Conservation (phyloP, 805 yeast genomes). For the Candida sphagnicola region DNA sequence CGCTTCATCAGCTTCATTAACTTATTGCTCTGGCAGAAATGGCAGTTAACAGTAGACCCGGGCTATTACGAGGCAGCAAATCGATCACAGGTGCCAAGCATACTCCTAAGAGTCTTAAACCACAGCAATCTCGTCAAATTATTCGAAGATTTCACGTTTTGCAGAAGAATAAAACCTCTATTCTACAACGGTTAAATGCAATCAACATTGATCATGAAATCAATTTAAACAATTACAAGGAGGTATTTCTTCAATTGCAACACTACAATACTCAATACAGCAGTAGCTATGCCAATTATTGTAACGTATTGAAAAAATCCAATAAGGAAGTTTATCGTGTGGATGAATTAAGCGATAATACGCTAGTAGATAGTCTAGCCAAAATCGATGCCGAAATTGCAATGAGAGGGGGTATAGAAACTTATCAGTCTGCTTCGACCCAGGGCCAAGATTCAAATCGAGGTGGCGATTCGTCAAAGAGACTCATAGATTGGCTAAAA, state of each 20-base stretch:
- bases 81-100: conserved; percentile 26
- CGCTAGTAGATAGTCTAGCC: conserved; percentile 35
- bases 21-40: conserved; percentile 2
- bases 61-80: conserved; percentile 25
- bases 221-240: conserved; percentile 14
- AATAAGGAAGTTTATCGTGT: conserved; percentile 14
- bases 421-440: conserved; percentile 81
- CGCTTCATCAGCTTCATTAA: not conserved
- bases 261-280: not conserved
- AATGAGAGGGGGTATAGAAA: conserved; percentile 69
- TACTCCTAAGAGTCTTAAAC: conserved; percentile 53
- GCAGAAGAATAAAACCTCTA: conserved; percentile 48
- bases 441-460: conserved; percentile 74
- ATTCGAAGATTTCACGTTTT: conserved; percentile 76
- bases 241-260: not conserved
- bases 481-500: conserved; percentile 69
- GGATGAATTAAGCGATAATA: conserved; percentile 12
- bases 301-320: not conserved
- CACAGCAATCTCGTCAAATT: conserved; percentile 65
- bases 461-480: conserved; percentile 91
- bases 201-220: conserved; percentile 17
- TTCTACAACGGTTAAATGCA: conserved; percentile 31
- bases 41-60: conserved; percentile 13
- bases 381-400: conserved; percentile 59
- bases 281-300: not conserved